Evolutionary conservation across 2,329 filamentous ascomycete genomes (phyloP), one percentile per base, ranked within the genome.

Genomic region (Penicillium brevicompactum): DNA sequence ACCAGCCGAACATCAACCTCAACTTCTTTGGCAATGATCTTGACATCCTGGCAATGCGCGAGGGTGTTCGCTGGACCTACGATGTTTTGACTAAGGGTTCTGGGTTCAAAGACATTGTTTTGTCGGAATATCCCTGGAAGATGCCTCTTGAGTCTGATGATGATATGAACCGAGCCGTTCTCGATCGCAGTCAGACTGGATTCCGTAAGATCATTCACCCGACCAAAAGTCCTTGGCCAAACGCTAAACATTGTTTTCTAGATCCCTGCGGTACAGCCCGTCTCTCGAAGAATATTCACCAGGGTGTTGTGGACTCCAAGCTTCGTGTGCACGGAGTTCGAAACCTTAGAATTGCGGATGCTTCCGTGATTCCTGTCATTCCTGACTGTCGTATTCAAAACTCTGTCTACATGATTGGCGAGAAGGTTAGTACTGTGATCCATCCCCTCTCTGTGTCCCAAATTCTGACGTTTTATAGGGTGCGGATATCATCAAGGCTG

Each of bases 371-470:
- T 11, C 83, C 83, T 0, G 75, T 84, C 10, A 67, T 83, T 77
- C 68, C 82, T 69, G 55, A 83, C 77, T 76, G 83, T 73, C 78
- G 83, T 1, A 85, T 85, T 49, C 83, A 86, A 67, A 85, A 84
- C 53, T 77, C 80, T 2, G 83, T 86, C 2, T 87, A 87, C 60
- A 83, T 83, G 79, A 66, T 85, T 55, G 84, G 75, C 5, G 84
- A 87, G 65, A 86, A 70, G 57, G 67, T 46, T 14, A 41, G 49
- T 51, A 14, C 11, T 8, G 18, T 18, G 37, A 21, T 10, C 2
- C 7, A 8, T 38, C 7, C 18, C 18, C 18, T 5, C 1, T 6
- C n/a, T 40, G 1, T 6, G 13, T n/a, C 38, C 22, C 13, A 2
- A 18, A 42, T 1, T 31, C 49, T 61, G 50, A 63, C 38, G 21